Evolutionary conservation across 1,284 basidiomycete species (phyloP), one percentile per base, ranked within the genome.

Genomic region (Pseudozyma thailandica): DNA sequence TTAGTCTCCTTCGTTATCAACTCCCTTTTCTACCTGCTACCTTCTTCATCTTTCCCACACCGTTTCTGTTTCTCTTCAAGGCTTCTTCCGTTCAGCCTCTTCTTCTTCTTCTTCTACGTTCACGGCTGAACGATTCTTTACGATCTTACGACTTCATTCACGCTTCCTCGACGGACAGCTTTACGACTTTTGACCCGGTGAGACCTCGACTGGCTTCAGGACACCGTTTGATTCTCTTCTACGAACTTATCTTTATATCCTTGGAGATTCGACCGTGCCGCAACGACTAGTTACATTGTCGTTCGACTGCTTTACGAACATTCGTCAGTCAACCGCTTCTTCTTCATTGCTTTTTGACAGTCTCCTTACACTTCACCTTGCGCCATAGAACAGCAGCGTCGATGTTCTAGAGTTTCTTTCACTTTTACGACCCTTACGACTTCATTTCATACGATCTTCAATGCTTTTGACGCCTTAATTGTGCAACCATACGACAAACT

Each of bases 251-350:
- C 25, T 37, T 54, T 50, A 28, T 42, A 9, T 23, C 20, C 20
- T 23, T 38, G n/a, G n/a, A n/a, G n/a, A n/a, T n/a, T n/a, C n/a
- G n/a, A n/a, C n/a, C n/a, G n/a, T n/a, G n/a, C n/a, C n/a, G n/a
- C n/a, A n/a, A n/a, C n/a, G n/a, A n/a, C n/a, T n/a, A n/a, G n/a
- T n/a, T n/a, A n/a, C n/a, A n/a, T n/a, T n/a, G n/a, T n/a, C n/a
- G n/a, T n/a, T n/a, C n/a, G n/a, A n/a, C n/a, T n/a, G n/a, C n/a
- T 45, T 57, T 6, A 70, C 66, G 55, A 54, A 48, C 18, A 7
- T 53, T 47, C 48, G 23, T 51, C 49, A 42, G 30, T n/a, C n/a
- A n/a, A n/a, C n/a, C n/a, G n/a, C n/a, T n/a, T n/a, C n/a, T n/a
- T n/a, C 25, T 31, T 49, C 18, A 21, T 43, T 26, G 45, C 31